A percentile compares a stretch with the other conserved stretches of the same genome.
phyloP scores from a whole-genome alignment of 495 filamentous ascomycete species.

The Neurospora terricola region DNA sequence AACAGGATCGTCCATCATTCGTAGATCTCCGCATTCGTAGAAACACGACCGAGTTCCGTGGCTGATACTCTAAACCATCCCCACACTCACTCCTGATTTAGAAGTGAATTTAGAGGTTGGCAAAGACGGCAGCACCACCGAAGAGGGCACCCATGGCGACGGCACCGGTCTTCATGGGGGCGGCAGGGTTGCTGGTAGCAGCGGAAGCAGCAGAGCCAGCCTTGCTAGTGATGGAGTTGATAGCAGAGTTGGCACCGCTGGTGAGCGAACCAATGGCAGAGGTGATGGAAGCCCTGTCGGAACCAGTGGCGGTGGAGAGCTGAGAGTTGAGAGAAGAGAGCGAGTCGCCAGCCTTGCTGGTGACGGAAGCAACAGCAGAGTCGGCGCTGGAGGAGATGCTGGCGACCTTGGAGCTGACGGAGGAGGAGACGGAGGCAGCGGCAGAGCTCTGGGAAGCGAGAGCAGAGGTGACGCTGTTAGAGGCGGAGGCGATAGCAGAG shows the following conservation, averaged over 20 bases:
- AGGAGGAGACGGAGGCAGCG: conserved; percentile 10
- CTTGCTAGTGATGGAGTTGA: conserved; percentile 7
- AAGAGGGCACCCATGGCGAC: conserved; percentile 28
- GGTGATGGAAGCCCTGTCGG: conserved; percentile 12
- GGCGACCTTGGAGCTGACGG: conserved; percentile 8
- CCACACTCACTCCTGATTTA: neutral
- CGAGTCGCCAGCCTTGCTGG: conserved; percentile 8
- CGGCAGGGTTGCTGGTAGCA: neutral
- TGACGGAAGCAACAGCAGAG: conserved; percentile 10
- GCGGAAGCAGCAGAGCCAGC: conserved; percentile 1
- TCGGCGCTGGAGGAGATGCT: conserved; percentile 4
- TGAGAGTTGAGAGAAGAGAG: conserved; percentile 9
- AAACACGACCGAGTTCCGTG: neutral
- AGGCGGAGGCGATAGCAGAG: conserved; percentile 6
- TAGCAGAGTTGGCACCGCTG: conserved; percentile 6
- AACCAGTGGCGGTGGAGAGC: conserved; percentile 19
- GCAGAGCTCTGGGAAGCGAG: conserved; percentile 9
- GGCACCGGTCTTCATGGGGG: conserved; percentile 22
- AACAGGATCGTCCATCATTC: neutral
- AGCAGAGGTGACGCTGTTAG: conserved; percentile 9
- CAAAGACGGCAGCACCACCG: conserved; percentile 24
- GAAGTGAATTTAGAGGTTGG: conserved; percentile 12
- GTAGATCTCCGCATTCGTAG: neutral
- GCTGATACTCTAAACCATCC: neutral
- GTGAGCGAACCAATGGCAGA: conserved; percentile 10